phyloP scores from a whole-genome alignment of 371 early-diverging fungal species.

The Conidiobolus incongruus region DNA sequence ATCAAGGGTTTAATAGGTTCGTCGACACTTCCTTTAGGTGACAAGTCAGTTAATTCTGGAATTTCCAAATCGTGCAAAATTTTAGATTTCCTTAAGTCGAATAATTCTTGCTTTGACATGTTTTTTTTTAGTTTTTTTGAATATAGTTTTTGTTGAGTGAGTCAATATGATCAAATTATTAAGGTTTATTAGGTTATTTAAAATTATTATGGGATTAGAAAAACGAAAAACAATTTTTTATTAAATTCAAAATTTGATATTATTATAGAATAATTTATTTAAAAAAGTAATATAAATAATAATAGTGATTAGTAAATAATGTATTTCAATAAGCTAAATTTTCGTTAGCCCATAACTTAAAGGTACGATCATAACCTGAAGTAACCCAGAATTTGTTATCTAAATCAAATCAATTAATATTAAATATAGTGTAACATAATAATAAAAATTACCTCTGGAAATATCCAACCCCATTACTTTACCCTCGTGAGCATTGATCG shows the following conservation, averaged over 20 bases:
- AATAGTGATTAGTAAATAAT: too few species aligned
- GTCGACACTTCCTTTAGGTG: conserved; percentile 33
- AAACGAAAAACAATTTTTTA: too few species aligned
- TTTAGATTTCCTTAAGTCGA: neutral
- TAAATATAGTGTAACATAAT: neutral
- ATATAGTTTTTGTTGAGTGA: too few species aligned
- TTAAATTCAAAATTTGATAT: too few species aligned
- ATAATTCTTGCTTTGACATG: too few species aligned
- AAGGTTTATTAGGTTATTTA: too few species aligned
- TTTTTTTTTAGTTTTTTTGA: too few species aligned
- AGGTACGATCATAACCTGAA: conserved; percentile 77
- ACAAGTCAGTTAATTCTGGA: neutral
- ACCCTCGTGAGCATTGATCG: conserved; percentile 69
- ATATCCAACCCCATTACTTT: conserved; percentile 79
- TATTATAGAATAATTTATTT: too few species aligned
- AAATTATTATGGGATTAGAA: too few species aligned
- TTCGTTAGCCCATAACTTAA: conserved; percentile 74
- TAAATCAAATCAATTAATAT: conserved; percentile 6
- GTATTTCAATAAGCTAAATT: too few species aligned
- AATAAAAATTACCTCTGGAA: conserved; percentile 24
- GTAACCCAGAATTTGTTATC: conserved; percentile 68
- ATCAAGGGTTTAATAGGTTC: conserved; percentile 28
- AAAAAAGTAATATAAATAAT: too few species aligned
- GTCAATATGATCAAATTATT: too few species aligned
- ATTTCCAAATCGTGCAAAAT: neutral